phyloP scores from a whole-genome alignment of 306 rosid species.

The Erythrophleum fordii region DNA sequence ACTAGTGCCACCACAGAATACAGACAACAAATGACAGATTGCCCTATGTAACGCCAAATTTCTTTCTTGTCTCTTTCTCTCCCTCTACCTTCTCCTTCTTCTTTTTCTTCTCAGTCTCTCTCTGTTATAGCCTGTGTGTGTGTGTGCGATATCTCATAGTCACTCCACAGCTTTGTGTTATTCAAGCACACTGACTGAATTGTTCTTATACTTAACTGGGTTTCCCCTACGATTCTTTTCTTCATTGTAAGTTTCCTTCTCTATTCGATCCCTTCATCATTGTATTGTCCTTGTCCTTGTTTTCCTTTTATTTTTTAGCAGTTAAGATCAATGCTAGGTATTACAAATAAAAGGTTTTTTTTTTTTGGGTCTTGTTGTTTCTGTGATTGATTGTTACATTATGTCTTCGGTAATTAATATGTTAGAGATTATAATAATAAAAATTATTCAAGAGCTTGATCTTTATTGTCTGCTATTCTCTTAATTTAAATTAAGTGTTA shows the following conservation, averaged over 20 bases:
- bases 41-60: not conserved
- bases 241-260: not conserved
- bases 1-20: not conserved
- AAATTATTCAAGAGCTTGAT: no score
- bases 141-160: not conserved
- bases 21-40: slow-evolving; percentile 1
- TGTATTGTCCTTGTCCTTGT: not conserved
- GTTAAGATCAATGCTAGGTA: not conserved
- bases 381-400: not conserved
- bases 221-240: not conserved
- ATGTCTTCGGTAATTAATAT: no score
- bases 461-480: no score
- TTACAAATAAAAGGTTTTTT: no score
- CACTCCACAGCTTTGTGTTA: not conserved
- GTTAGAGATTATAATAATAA: no score
- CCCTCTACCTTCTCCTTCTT: not conserved
- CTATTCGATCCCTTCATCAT: not conserved
- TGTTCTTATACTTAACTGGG: not conserved
- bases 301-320: not conserved
- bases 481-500: no score
- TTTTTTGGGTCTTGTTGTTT: no score
- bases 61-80: not conserved
- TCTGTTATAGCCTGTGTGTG: not conserved
- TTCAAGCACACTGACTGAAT: not conserved
- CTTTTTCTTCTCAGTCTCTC: not conserved